Conservation (phyloP, 768 basidiomycete species). For the Tephrocybe sp. region DNA sequence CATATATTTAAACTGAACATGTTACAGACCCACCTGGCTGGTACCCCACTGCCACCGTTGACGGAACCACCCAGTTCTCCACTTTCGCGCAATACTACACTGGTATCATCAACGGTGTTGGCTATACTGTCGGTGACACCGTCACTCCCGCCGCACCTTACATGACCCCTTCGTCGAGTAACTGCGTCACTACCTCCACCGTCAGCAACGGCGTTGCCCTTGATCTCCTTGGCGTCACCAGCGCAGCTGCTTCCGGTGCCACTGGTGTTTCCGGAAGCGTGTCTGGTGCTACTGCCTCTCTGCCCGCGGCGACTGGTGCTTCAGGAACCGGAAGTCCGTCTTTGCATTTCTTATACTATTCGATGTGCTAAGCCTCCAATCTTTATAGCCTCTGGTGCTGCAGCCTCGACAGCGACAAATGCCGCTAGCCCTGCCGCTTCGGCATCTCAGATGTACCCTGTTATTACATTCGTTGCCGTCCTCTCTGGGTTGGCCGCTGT, state of each 20-base stretch:
- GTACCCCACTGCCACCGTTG: slow-evolving; percentile 40
- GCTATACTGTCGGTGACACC: slow-evolving; percentile 41
- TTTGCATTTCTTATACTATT: not conserved
- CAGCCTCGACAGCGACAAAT: not conserved
- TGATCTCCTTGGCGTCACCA: slow-evolving; percentile 24
- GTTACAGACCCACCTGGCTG: slow-evolving; percentile 42
- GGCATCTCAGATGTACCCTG: slow-evolving; percentile 15
- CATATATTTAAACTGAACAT: not conserved
- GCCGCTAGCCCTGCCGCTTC: slow-evolving; percentile 6
- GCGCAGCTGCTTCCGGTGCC: not conserved
- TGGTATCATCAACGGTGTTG: slow-evolving; percentile 30
- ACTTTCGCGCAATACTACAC: slow-evolving; percentile 46
- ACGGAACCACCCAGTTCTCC: slow-evolving; percentile 38
- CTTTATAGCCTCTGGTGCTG: not conserved
- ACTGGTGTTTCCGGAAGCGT: not conserved
- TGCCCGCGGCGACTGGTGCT: slow-evolving; percentile 16
- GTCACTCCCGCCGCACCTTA: slow-evolving; percentile 35
- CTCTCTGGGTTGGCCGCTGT: slow-evolving; percentile 23
- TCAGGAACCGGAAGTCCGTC: not conserved
- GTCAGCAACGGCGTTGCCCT: slow-evolving; percentile 39
- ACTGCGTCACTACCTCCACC: slow-evolving; percentile 36
- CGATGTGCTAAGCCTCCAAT: not conserved
- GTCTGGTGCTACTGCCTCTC: slow-evolving; percentile 12
- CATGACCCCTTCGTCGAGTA: slow-evolving; percentile 38
- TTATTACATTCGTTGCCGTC: slow-evolving; percentile 19